Evolutionary conservation across 768 basidiomycete genomes (phyloP).

Genomic region (Lyophyllum decastes): DNA sequence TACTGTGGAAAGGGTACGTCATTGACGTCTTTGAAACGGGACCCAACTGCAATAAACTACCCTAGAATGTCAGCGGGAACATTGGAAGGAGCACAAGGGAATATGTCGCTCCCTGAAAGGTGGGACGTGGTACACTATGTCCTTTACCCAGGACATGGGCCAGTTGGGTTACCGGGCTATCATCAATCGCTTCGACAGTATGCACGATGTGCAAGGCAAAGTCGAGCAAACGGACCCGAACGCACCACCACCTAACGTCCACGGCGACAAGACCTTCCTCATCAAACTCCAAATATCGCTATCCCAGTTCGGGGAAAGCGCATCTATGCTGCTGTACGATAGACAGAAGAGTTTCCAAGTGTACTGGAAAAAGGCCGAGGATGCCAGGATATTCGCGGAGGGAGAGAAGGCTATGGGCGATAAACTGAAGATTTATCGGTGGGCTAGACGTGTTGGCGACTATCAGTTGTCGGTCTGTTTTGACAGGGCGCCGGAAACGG

Average conservation of each 20-base stretch:
- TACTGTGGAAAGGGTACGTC: slow-evolving; percentile 39
- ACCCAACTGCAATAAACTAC: not conserved
- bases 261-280: slow-evolving; percentile 24
- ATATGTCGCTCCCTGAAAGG: slow-evolving; percentile 38
- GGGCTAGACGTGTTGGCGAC: slow-evolving; percentile 22
- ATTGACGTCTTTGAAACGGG: not conserved
- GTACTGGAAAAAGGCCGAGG: slow-evolving; percentile 24
- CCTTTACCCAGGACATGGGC: slow-evolving; percentile 11
- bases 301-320: slow-evolving; percentile 1
- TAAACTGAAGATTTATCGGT: slow-evolving; percentile 23
- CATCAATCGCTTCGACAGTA: slow-evolving; percentile 25
- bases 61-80: slow-evolving; percentile 40
- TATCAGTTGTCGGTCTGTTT: slow-evolving; percentile 25
- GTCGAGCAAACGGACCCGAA: slow-evolving; percentile 1
- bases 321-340: slow-evolving; percentile 39
- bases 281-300: slow-evolving; percentile 38
- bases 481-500: slow-evolving; percentile 20
- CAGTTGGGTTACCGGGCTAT: not conserved
- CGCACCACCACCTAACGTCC: slow-evolving; percentile 28
- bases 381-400: slow-evolving; percentile 19
- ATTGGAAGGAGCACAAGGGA: slow-evolving; percentile 41
- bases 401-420: slow-evolving; percentile 18
- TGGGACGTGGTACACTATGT: slow-evolving; percentile 36
- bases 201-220: slow-evolving; percentile 7
- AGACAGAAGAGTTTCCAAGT: slow-evolving; percentile 38